Evolutionary conservation across 208 protist genomes (phyloP).

Genomic region (Wallacemonas rigidus): DNA sequence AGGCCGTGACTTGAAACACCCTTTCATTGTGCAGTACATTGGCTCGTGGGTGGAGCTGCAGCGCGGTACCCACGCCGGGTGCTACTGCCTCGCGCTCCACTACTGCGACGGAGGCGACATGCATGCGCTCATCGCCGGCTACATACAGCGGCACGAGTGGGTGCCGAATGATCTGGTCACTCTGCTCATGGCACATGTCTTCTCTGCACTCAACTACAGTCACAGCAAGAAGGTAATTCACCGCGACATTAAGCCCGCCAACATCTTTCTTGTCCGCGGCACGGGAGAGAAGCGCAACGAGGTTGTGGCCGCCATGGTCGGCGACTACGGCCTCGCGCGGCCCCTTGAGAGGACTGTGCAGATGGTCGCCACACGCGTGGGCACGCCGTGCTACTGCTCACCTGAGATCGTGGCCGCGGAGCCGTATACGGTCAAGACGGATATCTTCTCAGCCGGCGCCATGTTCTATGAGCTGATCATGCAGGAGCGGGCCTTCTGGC

Average conservation of each 20-base stretch:
- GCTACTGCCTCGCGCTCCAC: conserved; percentile 84
- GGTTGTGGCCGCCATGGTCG: conserved; percentile 55
- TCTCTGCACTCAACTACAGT: conserved; percentile 87
- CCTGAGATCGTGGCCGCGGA: conserved; percentile 91
- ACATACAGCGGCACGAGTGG: conserved; percentile 16
- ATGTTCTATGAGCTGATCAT: conserved; percentile 90
- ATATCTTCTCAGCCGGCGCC: conserved; percentile 92
- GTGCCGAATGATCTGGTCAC: conserved; percentile 54
- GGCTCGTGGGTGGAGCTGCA: conserved; percentile 71
- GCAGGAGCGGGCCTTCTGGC: conserved; percentile 71
- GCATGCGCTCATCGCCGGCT: conserved; percentile 56
- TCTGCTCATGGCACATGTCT: conserved; percentile 78
- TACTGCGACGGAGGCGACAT: conserved; percentile 87
- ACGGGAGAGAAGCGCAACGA: not conserved
- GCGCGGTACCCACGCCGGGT: conserved; percentile 39
- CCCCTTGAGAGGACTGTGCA: conserved; percentile 67
- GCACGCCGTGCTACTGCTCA: conserved; percentile 92
- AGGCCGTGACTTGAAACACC: conserved; percentile 59
- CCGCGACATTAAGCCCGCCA: conserved; percentile 92
- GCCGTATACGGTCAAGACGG: conserved; percentile 91
- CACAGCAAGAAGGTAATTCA: conserved; percentile 86
- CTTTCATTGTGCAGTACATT: conserved; percentile 78
- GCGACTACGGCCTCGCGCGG: conserved; percentile 90
- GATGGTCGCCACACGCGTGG: conserved; percentile 77
- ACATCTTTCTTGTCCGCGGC: conserved; percentile 68